phyloP scores from a whole-genome alignment of 768 basidiomycete species.

The Gymnopilus junonius region DNA sequence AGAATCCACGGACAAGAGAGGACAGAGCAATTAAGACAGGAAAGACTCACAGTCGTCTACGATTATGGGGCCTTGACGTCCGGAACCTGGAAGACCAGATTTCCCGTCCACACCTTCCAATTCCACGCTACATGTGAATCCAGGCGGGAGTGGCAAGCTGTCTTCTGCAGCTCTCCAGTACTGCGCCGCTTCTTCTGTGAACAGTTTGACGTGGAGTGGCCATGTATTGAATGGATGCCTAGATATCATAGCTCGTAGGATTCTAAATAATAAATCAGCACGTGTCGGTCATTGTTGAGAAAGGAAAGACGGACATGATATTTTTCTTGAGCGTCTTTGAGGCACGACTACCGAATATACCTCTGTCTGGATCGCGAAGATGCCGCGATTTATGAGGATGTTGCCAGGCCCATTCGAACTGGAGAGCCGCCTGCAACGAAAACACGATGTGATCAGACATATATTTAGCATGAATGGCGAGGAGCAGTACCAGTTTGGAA shows the following conservation, averaged over 20 bases:
- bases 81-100: constrained; percentile 55
- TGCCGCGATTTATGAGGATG: constrained; percentile 74
- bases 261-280: constrained; percentile 37
- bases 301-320: constrained; percentile 47
- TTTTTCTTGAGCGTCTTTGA: constrained; percentile 44
- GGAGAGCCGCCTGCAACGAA: constrained; percentile 58
- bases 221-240: constrained; percentile 70
- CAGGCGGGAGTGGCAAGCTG: constrained; percentile 46
- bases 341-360: constrained; percentile 39
- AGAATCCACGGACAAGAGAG: constrained; percentile 1
- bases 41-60: constrained; percentile 55
- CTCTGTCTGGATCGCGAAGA: constrained; percentile 49
- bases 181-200: constrained; percentile 63
- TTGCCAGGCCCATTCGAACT: constrained; percentile 91
- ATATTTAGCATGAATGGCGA: not conserved
- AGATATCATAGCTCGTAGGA: constrained; percentile 65
- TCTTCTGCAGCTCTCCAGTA: constrained; percentile 46
- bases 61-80: constrained; percentile 57
- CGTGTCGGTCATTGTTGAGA: not conserved
- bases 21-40: not conserved
- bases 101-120: constrained; percentile 75
- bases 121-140: constrained; percentile 56
- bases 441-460: not conserved
- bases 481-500: constrained; percentile 52
- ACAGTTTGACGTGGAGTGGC: constrained; percentile 78